phyloP scores from a whole-genome alignment of 768 basidiomycete genomes.

The Lepiota subincarnata region DNA sequence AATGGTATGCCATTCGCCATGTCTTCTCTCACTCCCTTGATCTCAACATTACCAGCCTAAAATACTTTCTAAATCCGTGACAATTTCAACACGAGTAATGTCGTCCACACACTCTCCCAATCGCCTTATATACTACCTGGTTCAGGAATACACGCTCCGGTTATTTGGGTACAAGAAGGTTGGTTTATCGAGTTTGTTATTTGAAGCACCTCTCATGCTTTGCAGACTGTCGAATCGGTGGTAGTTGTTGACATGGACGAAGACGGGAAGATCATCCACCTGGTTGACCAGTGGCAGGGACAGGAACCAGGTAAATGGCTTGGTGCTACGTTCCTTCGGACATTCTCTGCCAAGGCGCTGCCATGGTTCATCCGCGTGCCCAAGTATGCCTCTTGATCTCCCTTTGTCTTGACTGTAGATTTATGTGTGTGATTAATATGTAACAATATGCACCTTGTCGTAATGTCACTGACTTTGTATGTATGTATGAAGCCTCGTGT shows the following conservation, averaged over 20 bases:
- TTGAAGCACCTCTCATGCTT: not conserved
- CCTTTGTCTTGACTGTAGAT: too few species aligned
- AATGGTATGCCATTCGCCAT: not conserved
- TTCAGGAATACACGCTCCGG: slow-evolving; percentile 57
- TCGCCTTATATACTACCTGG: slow-evolving; percentile 55
- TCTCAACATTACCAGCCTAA: slow-evolving; percentile 39
- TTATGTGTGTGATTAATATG: too few species aligned
- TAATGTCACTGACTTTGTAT: too few species aligned
- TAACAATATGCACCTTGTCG: too few species aligned
- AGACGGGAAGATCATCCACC: slow-evolving; percentile 51
- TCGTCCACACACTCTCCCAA: slow-evolving; percentile 57
- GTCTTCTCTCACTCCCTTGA: not conserved
- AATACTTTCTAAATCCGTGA: slow-evolving; percentile 47
- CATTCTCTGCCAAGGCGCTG: slow-evolving; percentile 43
- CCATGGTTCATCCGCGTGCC: slow-evolving; percentile 55
- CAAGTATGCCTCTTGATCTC: slow-evolving; percentile 21
- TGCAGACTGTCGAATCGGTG: slow-evolving; percentile 55
- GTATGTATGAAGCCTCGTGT: too few species aligned
- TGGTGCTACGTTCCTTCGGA: slow-evolving; percentile 44
- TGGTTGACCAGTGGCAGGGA: slow-evolving; percentile 62
- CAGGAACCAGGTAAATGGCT: slow-evolving; percentile 46
- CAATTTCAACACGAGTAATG: slow-evolving; percentile 49
- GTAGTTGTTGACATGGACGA: slow-evolving; percentile 63
- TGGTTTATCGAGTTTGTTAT: slow-evolving; percentile 8
- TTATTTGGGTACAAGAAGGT: slow-evolving; percentile 51